A percentile compares a stretch with the other conserved stretches of the same genome.
These are phyloP conservation scores for Penicillium cataractarum DNA, from an alignment of 495 filamentous ascomycete species.

Conservation along the genomic window DNA sequence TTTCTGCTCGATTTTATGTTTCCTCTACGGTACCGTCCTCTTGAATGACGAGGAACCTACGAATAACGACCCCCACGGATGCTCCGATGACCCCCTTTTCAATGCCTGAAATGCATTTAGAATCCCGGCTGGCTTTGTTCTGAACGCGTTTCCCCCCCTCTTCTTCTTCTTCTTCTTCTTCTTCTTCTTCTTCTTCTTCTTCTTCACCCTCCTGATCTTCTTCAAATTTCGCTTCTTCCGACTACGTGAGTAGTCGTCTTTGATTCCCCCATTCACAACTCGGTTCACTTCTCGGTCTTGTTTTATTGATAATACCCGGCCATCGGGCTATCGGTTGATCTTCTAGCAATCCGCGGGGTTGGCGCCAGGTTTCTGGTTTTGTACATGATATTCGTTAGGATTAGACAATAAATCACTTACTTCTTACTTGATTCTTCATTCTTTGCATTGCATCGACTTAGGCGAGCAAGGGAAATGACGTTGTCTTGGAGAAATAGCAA, in stretches of 20 bases:
- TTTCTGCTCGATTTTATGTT: conserved; percentile 8
- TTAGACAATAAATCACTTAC: conserved; percentile 9
- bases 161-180: conserved; percentile 18
- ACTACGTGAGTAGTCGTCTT: conserved; percentile 13
- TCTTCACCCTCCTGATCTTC: conserved; percentile 18
- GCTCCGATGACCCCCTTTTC: conserved; percentile 29
- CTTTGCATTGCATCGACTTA: background rate
- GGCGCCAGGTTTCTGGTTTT: conserved; percentile 5
- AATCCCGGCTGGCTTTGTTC: conserved; percentile 20
- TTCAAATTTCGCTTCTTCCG: conserved; percentile 13
- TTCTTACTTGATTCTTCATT: background rate
- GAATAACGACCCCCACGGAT: conserved; percentile 30
- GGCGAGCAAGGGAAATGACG: background rate
- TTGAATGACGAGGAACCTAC: conserved; percentile 10
- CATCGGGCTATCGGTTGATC: conserved; percentile 29
- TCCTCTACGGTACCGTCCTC: background rate
- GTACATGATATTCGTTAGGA: conserved; percentile 31
- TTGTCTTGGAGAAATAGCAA: background rate
- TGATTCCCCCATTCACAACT: conserved; percentile 20
- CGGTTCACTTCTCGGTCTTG: conserved; percentile 37
- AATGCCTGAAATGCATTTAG: conserved; percentile 44
- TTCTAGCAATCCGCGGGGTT: conserved; percentile 18
- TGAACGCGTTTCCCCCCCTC: no score
- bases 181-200: conserved; percentile 21
- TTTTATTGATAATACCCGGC: conserved; percentile 47